These are phyloP conservation scores for Cyclotella baltica DNA, from an alignment of 108 stramenopile genomes.

Conservation along the genomic window DNA sequence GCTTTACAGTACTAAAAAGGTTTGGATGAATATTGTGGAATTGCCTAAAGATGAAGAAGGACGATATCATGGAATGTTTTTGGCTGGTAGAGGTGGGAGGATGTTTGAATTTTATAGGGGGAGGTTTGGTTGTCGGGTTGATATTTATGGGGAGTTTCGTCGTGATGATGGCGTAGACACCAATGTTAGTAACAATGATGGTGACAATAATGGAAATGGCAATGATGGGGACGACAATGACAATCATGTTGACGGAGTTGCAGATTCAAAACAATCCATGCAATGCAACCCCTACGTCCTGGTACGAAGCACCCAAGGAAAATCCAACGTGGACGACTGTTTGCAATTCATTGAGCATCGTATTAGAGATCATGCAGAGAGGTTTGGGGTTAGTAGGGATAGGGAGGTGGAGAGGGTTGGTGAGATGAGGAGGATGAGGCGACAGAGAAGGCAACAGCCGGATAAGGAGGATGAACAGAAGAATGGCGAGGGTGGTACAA, in stretches of 20 bases:
- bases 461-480: background rate
- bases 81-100: conserved; percentile 32
- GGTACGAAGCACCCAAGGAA: conserved; percentile 37
- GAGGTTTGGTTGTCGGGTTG: conserved; percentile 42
- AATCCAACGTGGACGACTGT: conserved; percentile 44
- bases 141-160: conserved; percentile 47
- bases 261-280: too few relatives aligned
- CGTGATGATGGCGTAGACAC: conserved; percentile 3
- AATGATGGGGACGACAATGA: conserved; percentile 6
- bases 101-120: conserved; percentile 33
- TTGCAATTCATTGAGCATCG: conserved; percentile 45
- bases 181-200: background rate
- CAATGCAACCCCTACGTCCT: conserved; percentile 45
- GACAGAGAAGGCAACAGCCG: too few relatives aligned
- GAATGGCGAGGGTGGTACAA: background rate
- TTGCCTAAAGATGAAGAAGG: conserved; percentile 37
- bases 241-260: background rate
- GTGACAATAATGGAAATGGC: background rate
- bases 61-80: conserved; percentile 42
- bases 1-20: conserved; percentile 25
- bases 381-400: background rate
- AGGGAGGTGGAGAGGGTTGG: background rate
- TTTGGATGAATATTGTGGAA: conserved; percentile 54
- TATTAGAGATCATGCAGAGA: conserved; percentile 46
- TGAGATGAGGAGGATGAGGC: background rate